Base-by-base conservation (phyloP, 2,329 filamentous ascomycete species). In the Didymellaceae sp. region DNA sequence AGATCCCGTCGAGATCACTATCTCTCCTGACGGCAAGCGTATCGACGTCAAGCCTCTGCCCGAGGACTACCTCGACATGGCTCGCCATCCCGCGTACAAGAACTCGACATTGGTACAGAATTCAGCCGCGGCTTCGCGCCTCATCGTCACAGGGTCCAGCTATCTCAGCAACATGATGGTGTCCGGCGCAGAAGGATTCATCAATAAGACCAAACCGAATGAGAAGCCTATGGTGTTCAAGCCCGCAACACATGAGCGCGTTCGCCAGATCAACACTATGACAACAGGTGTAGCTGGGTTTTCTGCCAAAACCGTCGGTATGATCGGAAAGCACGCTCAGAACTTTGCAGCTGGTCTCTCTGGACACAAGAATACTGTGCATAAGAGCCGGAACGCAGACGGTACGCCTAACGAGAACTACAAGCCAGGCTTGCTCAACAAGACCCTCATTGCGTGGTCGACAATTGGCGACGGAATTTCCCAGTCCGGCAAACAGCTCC, bases 391-490 rank as follows among this genome's bases (percentile, higher is more conserved):
- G 51, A 89, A 89, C 52, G 83, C 86, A 52, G 84, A 92, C 54
- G 90, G 90, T 26, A 85, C 86, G 42, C 80, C 81, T 4, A 74
- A 79, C 30, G 71, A 78, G 14, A 75, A 78, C 14, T 95, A 94
- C 76, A 96, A 96, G 75, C 93, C 94, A 0, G 93, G 94, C 5
- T 77, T 99, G 22, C 77, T 99, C 59, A 99, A 99, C 77, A 97
- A 96, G 80, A 91, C 87, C 56, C 79, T 99, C 78, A 97, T 99
- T 78, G 94, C 94, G 0, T 97, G 97, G 73, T 91, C 89, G 30
- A 99, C 94, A 0, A 85, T 99, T 34, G 90, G 91, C 18, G 94
- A 99, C 66, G 94, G 94, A 28, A 89, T 97, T 51, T 92, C 96
- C 61, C 88, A 96, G 61, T 89, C 90, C 1, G 89, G 91, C 1